Percentiles rank a stretch among this genome's conserved stretches.
Evolutionary conservation across 768 basidiomycete species (phyloP).

Genomic region (Naganishia friedmannii): DNA sequence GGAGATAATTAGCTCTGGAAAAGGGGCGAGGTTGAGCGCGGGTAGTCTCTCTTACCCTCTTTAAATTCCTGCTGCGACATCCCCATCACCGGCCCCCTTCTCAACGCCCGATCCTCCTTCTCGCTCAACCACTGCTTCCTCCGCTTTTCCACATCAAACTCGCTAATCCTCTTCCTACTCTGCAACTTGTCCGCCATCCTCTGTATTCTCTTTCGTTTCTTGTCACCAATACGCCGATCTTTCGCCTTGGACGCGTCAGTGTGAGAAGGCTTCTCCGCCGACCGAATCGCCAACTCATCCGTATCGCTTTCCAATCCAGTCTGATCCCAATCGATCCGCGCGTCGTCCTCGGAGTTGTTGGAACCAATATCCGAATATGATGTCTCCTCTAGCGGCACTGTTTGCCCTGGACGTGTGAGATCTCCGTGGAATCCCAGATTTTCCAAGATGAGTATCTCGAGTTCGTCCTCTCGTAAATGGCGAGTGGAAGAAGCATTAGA

Average conservation of each 20-base stretch:
- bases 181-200: too few species aligned
- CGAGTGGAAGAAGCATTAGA: slow-evolving; percentile 5
- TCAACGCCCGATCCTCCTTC: slow-evolving; percentile 14
- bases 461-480: slow-evolving; percentile 9
- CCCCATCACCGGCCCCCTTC: slow-evolving; percentile 8
- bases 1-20: background rate
- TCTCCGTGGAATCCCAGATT: slow-evolving; percentile 20
- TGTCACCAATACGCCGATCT: background rate
- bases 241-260: background rate
- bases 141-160: slow-evolving; percentile 15
- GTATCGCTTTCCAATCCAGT: background rate
- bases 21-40: too few species aligned
- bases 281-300: slow-evolving; percentile 12
- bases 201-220: background rate
- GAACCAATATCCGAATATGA: background rate
- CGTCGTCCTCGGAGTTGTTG: background rate
- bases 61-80: background rate
- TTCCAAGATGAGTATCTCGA: slow-evolving; percentile 7
- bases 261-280: background rate
- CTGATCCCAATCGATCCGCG: background rate
- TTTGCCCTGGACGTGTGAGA: background rate
- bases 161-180: background rate
- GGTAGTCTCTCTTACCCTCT: background rate
- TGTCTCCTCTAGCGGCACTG: background rate
- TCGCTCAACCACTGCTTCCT: slow-evolving; percentile 21